Evolutionary conservation across 345 rosid species (phyloP), one percentile per base, ranked within the genome.

Genomic region (Bruguiera gymnorhiza): DNA sequence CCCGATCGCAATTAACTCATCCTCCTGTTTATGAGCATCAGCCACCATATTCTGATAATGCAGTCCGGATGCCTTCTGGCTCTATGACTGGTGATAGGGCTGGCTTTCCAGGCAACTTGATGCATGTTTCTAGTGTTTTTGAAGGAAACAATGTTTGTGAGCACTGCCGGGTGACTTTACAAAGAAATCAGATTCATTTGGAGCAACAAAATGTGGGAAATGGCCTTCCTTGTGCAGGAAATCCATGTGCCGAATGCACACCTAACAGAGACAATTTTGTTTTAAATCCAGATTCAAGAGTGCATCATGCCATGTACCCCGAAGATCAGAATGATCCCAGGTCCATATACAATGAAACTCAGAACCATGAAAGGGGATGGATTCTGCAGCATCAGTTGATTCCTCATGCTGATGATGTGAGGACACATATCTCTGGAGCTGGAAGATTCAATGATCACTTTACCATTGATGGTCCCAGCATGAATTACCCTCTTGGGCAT

Each of bases 301-400:
- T 82, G 71, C 92, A 84, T 53, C 84, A 81, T 57, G 80, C 83
- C 8, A 65, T 79, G 67, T 76, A 85, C 78, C 80, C 82, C 54
- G 86, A 83, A 78, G 89, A 85, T 73, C 89, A 68, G 68, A 82
- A 62, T 68, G 88, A 85, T 74, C 81, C 71, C 13, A 78, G 79
- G 54, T 66, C 83, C 51, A 76, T 80, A 27, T 83, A 75, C 62
- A 79, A 54, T 72, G 97, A 89, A 67, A 61, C 88, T 71, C 81
- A 73, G 7, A 67, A 77, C 73, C 89, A 84, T 68, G 98, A 92
- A 68, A 87, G 91, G 76, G 96, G 97, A 65, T 83, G 96, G 96
- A 59, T 79, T 77, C 75, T 78, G 74, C 93, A 76, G 77, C 90
- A 86, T 68, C 97, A 83, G 75, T 71, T 82, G 78, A 85, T 76